Conservation (phyloP, 176 grass and related monocot species). For the Raddia distichophylla region DNA sequence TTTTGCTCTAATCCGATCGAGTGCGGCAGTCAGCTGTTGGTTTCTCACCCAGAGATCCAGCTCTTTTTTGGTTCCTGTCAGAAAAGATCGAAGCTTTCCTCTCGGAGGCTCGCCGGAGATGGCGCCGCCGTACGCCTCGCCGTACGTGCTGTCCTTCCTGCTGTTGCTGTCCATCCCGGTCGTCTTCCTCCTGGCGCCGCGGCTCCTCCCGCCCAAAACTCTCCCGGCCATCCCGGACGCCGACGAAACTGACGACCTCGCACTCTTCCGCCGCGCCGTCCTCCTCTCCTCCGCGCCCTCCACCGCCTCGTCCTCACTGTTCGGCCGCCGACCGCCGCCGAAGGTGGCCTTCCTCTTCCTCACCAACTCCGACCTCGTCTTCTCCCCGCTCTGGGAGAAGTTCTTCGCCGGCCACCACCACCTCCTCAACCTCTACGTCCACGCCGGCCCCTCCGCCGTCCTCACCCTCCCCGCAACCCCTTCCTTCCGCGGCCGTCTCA, state of each 20-base stretch:
- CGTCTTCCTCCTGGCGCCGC: conserved; percentile 71
- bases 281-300: conserved; percentile 62
- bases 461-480: conserved; percentile 41
- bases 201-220: conserved; percentile 68
- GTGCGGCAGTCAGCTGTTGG: neutral
- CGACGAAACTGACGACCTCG: conserved; percentile 92
- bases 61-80: neutral
- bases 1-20: neutral
- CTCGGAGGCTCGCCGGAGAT: conserved; percentile 33
- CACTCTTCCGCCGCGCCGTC: conserved; percentile 93
- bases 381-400: conserved; percentile 89
- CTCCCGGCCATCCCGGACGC: conserved; percentile 85
- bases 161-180: conserved; percentile 71
- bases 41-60: conserved; percentile 10
- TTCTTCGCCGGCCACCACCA: conserved; percentile 64
- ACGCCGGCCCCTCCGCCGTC: conserved; percentile 63
- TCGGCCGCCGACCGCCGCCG: conserved; percentile 32
- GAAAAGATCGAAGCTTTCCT: neutral
- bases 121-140: conserved; percentile 52
- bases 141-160: conserved; percentile 70
- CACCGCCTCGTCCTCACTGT: conserved; percentile 13
- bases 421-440: conserved; percentile 88
- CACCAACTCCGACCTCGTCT: conserved; percentile 74
- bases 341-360: conserved; percentile 98
- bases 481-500: conserved; percentile 58